Percentiles rank a stretch among this genome's conserved stretches.
These are phyloP conservation scores for Apiospora kogelbergensis DNA, from an alignment of 2,329 filamentous ascomycete species.

Conservation along the genomic window DNA sequence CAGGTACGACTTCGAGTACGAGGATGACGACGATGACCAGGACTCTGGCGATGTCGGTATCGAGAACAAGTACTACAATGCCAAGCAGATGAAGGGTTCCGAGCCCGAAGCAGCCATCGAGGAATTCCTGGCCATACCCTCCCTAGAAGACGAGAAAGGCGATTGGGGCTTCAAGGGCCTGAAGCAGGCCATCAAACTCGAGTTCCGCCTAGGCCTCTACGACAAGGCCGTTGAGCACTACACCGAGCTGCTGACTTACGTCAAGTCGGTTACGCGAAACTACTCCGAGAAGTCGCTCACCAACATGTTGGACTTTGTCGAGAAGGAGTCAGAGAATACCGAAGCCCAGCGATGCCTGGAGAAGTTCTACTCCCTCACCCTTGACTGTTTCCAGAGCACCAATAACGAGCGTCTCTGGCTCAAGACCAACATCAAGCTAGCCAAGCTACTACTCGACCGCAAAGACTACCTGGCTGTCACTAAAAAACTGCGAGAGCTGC, in stretches of 20 bases:
- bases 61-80: slow-evolving; percentile 99
- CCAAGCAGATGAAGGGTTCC: slow-evolving; percentile 89
- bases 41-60: slow-evolving; percentile 89
- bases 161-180: slow-evolving; percentile 99
- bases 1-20: slow-evolving; percentile 95
- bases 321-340: slow-evolving; percentile 76
- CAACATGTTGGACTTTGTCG: slow-evolving; percentile 97
- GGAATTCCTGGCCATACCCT: slow-evolving; percentile 87
- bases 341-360: slow-evolving; percentile 81
- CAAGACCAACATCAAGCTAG: slow-evolving; percentile 97
- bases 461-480: slow-evolving; percentile 81
- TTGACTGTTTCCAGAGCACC: slow-evolving; percentile 92
- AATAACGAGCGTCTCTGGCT: slow-evolving; percentile 98
- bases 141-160: slow-evolving; percentile 84
- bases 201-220: slow-evolving; percentile 90
- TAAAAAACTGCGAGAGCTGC: slow-evolving; percentile 84
- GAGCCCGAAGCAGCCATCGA: slow-evolving; percentile 86
- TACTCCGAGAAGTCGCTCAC: slow-evolving; percentile 99
- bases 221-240: slow-evolving; percentile 89
- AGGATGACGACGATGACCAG: slow-evolving; percentile 80
- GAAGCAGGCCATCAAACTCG: slow-evolving; percentile 97
- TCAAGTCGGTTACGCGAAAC: slow-evolving; percentile 95
- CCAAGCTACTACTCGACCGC: slow-evolving; percentile 85
- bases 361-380: slow-evolving; percentile 89
- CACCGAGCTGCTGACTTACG: slow-evolving; percentile 91